Base-by-base conservation (phyloP, 1,139 yeast species). In the Suhomyces bribrorum region DNA sequence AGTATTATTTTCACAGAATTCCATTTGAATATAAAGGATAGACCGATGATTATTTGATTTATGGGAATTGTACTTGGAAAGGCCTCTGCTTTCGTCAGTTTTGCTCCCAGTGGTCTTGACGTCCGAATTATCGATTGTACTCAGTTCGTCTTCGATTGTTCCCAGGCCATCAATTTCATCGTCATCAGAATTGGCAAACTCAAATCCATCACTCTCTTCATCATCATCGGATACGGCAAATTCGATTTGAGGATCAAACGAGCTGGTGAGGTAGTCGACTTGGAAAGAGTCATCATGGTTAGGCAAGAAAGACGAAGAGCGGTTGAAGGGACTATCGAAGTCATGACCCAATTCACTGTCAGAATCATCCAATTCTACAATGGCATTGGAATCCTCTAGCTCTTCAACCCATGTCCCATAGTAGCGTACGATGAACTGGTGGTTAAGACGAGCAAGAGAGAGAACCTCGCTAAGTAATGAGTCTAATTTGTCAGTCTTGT, bases 321-420 rank as follows among this genome's bases (percentile, higher is more conserved):
- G 33, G 26, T 47, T 48, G 8, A 47, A 28, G 2, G 53, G 52
- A 23, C 55, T 55, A 7, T 52, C 59, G 30, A 57, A 53, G 4
- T 50, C 57, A 29, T 48, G 49, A 11, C 50, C 58, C 27, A 43
- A 47, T 5, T 50, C 56, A 17, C 45, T 42, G 16, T 49, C 55
- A 17, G 43, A 42, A n/a, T 47, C 54, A 7, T 53, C 61, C 1
- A 54, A 48, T 4, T 46, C 54, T 6, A 53, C 41, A 6, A 51
- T 57, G 9, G 44, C 41, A 3, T 43, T 41, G 1, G 43, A 43
- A 4, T 59, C 60, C 40, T 59, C 58, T 29, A 81, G 79, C 38
- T 83, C 87, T 56, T 92, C 98, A 3, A 92, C 78, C 99, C 98
- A 94, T 0, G 97, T 95, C 2, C 97, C 95, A 62, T 87, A 92